Evolutionary conservation across 2,329 filamentous ascomycete species (phyloP).

Genomic region (Verticillium nonalfalfae): DNA sequence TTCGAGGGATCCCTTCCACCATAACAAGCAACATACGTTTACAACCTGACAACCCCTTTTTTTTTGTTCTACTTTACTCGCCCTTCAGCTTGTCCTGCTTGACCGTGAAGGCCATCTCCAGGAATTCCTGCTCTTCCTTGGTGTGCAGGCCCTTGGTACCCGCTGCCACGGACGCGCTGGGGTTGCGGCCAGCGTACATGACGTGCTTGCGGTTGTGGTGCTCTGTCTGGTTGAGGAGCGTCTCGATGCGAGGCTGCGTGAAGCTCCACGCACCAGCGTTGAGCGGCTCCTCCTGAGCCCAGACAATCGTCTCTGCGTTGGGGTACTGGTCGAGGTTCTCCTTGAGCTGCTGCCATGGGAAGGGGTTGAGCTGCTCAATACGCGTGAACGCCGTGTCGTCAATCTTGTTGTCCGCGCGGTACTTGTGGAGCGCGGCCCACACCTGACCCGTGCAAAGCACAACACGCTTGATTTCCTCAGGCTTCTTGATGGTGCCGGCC

Average conservation of each 20-base stretch:
- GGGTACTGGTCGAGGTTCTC: slow-evolving; percentile 96
- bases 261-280: slow-evolving; percentile 97
- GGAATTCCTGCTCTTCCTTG: slow-evolving; percentile 87
- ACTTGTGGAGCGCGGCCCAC: slow-evolving; percentile 82
- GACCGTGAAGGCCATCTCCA: slow-evolving; percentile 59
- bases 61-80: slow-evolving; percentile 34
- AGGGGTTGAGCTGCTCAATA: slow-evolving; percentile 96
- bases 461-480: slow-evolving; percentile 87
- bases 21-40: background rate
- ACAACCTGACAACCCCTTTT: background rate
- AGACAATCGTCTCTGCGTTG: slow-evolving; percentile 96
- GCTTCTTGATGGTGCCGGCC: slow-evolving; percentile 64
- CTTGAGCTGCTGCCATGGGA: slow-evolving; percentile 95
- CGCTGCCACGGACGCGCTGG: slow-evolving; percentile 88
- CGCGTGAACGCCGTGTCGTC: slow-evolving; percentile 91
- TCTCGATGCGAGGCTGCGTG: slow-evolving; percentile 96
- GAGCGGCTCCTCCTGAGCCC: slow-evolving; percentile 94
- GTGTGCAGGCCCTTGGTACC: slow-evolving; percentile 82
- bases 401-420: slow-evolving; percentile 79
- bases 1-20: background rate
- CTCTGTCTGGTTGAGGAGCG: slow-evolving; percentile 85
- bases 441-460: slow-evolving; percentile 94
- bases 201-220: slow-evolving; percentile 92
- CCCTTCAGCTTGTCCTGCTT: slow-evolving; percentile 66
- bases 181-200: slow-evolving; percentile 92